These are phyloP conservation scores for Tolypocladium ovalisporum DNA, from an alignment of 2,329 filamentous ascomycete species.

Conservation along the genomic window DNA sequence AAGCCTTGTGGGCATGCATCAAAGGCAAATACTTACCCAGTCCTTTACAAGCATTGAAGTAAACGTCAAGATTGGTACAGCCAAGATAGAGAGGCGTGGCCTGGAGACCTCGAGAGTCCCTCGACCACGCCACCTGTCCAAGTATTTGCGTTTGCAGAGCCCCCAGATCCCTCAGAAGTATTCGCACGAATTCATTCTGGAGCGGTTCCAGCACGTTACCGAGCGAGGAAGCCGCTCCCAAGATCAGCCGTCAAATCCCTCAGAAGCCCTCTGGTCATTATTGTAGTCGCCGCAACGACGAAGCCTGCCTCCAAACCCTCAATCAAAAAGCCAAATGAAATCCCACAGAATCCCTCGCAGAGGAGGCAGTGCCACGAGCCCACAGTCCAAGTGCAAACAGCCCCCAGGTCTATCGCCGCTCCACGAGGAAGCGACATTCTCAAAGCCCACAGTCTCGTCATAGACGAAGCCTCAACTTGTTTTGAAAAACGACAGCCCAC, in stretches of 20 bases:
- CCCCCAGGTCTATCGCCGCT: slow-evolving; percentile 46
- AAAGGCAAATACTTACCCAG: slow-evolving; percentile 1
- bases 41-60: neutral
- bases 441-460: slow-evolving; percentile 38
- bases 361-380: slow-evolving; percentile 22
- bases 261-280: slow-evolving; percentile 23
- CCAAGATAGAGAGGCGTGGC: neutral
- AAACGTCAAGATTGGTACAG: neutral
- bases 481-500: slow-evolving; percentile 48
- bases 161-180: slow-evolving; percentile 27
- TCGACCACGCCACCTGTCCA: slow-evolving; percentile 2
- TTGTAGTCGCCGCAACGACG: slow-evolving; percentile 13
- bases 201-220: neutral
- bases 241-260: slow-evolving; percentile 26
- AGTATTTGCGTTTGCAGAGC: slow-evolving; percentile 15
- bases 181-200: slow-evolving; percentile 20
- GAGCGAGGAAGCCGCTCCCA: slow-evolving; percentile 14
- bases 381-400: slow-evolving; percentile 28
- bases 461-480: slow-evolving; percentile 21
- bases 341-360: slow-evolving; percentile 8
- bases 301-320: slow-evolving; percentile 14
- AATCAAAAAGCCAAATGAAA: slow-evolving; percentile 21
- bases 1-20: neutral
- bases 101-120: neutral
- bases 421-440: slow-evolving; percentile 32